These are phyloP conservation scores for Aspergillus taichungensis DNA, from an alignment of 495 filamentous ascomycete genomes.

Conservation along the genomic window DNA sequence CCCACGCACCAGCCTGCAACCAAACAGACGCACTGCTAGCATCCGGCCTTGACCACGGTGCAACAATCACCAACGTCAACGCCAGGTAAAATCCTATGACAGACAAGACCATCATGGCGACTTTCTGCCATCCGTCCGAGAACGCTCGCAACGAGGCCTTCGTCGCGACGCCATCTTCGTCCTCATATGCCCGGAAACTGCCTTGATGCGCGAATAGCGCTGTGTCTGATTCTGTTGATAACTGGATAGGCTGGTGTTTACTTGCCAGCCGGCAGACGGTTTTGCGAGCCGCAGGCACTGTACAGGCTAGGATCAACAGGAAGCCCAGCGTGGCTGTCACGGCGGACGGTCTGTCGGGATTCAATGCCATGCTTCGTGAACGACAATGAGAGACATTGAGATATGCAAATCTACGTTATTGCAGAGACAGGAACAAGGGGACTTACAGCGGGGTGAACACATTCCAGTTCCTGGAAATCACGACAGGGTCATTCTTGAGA, in stretches of 20 bases:
- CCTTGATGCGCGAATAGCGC: constrained; percentile 7
- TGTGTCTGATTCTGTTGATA: constrained; percentile 17
- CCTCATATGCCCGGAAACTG: constrained; percentile 4
- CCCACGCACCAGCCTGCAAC: constrained; percentile 31
- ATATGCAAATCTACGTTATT: background rate
- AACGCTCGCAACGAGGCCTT: constrained; percentile 7
- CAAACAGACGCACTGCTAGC: constrained; percentile 12
- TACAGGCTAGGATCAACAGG: constrained; percentile 14
- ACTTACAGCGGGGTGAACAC: no score
- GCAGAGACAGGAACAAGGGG: no score
- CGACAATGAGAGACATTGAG: background rate
- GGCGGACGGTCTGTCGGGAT: constrained; percentile 10
- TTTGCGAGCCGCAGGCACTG: constrained; percentile 16
- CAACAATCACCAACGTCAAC: constrained; percentile 12
- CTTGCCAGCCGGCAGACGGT: constrained; percentile 10
- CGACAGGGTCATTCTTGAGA: no score
- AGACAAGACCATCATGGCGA: constrained; percentile 7
- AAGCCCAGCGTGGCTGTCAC: constrained; percentile 18
- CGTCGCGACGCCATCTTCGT: constrained; percentile 17
- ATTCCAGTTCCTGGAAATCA: no score
- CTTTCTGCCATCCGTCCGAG: constrained; percentile 10
- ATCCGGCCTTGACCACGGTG: background rate
- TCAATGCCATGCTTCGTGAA: constrained; percentile 19
- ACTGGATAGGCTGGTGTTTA: constrained; percentile 7
- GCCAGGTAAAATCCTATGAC: constrained; percentile 10